Base-by-base conservation (phyloP, 2,329 filamentous ascomycete species). In the Trichoderma endophyticum region DNA sequence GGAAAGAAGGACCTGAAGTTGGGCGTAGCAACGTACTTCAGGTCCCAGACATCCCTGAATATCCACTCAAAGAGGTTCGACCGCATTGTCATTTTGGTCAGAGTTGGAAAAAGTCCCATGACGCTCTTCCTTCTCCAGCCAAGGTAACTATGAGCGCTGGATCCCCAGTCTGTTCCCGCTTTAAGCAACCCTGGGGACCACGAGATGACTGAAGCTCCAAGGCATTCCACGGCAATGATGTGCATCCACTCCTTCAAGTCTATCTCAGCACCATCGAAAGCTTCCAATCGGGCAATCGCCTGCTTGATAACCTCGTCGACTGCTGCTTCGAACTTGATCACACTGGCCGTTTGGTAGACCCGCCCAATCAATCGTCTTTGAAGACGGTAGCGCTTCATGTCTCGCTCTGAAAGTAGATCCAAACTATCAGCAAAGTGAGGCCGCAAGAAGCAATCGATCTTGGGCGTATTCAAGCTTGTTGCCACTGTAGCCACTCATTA, bases 231-330 rank as follows among this genome's bases (percentile, higher is more conserved):
- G 1, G 82, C 83, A 21, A 87, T 79, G 71, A 88, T 87, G 77
- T 88, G 86, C 86, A 88, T 88, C 86, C 86, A 88, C 69, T 86
- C 83, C 65, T 84, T 85, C 21, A 88, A 75, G 71, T 87, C 84
- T 4, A 88, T 75, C 32, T 83, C 80, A 1, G 77, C 75, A 0
- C 84, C 84, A 0, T 80, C 60, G 1, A 86, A 75, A 0, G 72
- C 71, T 4, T 76, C 77, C 0, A 88, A 74, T 30, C 80, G 82
- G 3, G 78, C 71, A 1, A 86, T 73, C 1, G 78, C 81, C 0
- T 76, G 75, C 3, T 77, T 71, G 7, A 87, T 74, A 1, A 86
- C 84, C 0, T 73, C 73, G 32, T 87, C 83, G 6, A 87, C 77
- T 0, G 80, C 80, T 0, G 73, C 61, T 69, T 85, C 84, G 56